Evolutionary conservation across 129 eudicot genomes (phyloP), one percentile per base, ranked within the genome.

Genomic region (Scalesia atractyloides): DNA sequence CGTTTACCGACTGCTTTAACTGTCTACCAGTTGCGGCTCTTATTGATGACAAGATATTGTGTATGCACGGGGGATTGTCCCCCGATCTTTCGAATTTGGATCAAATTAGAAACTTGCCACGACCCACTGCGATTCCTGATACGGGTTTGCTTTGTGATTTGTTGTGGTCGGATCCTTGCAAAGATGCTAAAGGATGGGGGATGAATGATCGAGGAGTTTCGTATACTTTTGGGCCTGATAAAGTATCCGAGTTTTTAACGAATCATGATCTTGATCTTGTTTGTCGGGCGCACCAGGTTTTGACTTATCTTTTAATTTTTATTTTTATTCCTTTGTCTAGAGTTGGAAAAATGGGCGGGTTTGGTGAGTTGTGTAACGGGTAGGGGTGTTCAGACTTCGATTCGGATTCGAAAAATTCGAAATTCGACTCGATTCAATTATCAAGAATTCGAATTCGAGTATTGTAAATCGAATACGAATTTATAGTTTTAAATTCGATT

Each of bases 61-160:
- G 95, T 76, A 85, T 88, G 95, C 95, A 88, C 61, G 95, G 95
- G 7, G 95, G 95, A 33, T 85, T 88, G 36, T 88, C 95, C 53
- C 95, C 95, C 14, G 95, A 85, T 67, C 74, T 85, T 34, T 76
- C 86, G 9, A 69, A 78, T 65, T 54, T 88, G 12, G 95, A 88
- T 85, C 91, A 85, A 60, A 88, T 88, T 58, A 81, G 89, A 69
- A 85, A 79, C 63, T 73, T 88, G 54, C 24, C 86, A 39, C 90
- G 95, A 15, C 88, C 95, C 19, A 83, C 88, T 18, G 91, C 85
- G 70, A 90, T 85, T 53, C 95, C 90, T 11, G 95, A 88, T 52
- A 76, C 83, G 36, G 95, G 95, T 76, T 75, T 88, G 82, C 88
- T 88, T 34, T 88, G 95, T 76, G 95, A 88, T 78, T 83, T 88